Conservation (phyloP, 202 grass and related monocot genomes). For the Brachypodium distachyon region DNA sequence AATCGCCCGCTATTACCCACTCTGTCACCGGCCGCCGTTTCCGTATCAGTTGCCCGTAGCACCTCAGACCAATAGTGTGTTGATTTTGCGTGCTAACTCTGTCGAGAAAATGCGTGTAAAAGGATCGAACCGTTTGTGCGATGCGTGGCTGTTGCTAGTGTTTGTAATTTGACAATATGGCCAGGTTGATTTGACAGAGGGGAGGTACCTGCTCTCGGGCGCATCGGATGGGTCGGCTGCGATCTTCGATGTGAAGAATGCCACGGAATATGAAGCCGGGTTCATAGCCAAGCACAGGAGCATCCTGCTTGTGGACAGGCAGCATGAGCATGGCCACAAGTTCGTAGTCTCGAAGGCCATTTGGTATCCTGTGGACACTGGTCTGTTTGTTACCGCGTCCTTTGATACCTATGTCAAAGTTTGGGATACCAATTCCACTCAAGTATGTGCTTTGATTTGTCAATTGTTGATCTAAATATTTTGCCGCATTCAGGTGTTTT, state of each 20-base stretch:
- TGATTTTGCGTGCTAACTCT: not conserved
- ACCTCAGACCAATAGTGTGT: not conserved
- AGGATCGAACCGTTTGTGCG: not conserved
- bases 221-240: slow-evolving; percentile 73
- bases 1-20: not conserved
- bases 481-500: not conserved
- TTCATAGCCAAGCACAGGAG: slow-evolving; percentile 57
- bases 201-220: slow-evolving; percentile 75
- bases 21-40: not conserved
- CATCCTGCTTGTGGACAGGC: slow-evolving; percentile 70
- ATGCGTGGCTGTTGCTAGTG: not conserved
- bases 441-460: slow-evolving; percentile 32
- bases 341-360: slow-evolving; percentile 58
- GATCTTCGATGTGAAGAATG: slow-evolving; percentile 57
- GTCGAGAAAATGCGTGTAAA: not conserved
- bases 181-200: slow-evolving; percentile 89
- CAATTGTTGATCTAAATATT: not conserved
- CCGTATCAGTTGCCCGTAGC: not conserved
- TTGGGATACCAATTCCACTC: slow-evolving; percentile 90
- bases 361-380: slow-evolving; percentile 94
- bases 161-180: slow-evolving; percentile 49
- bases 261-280: slow-evolving; percentile 37
- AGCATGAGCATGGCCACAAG: slow-evolving; percentile 64
- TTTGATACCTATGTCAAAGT: slow-evolving; percentile 88
- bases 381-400: slow-evolving; percentile 73